Evolutionary conservation across 148 eudicot genomes (phyloP).

Genomic region (Camellia sinensis): DNA sequence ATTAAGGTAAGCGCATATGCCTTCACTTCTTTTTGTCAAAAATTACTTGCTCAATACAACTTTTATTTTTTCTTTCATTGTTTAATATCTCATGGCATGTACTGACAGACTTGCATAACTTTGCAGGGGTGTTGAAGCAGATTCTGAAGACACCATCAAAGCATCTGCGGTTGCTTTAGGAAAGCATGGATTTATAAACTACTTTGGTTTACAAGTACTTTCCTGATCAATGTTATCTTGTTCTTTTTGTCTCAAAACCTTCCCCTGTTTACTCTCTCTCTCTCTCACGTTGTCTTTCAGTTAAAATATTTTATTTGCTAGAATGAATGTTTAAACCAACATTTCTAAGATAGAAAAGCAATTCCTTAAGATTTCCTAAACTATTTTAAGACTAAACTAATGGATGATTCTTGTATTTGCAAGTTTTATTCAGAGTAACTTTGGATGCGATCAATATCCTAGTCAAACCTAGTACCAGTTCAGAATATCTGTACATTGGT

Average conservation of each 20-base stretch:
- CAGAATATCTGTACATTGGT: background rate
- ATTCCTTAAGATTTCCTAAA: background rate
- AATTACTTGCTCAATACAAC: background rate
- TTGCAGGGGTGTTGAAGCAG: slow-evolving; percentile 75
- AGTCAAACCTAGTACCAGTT: background rate
- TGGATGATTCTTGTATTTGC: background rate
- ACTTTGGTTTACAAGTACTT: slow-evolving; percentile 88
- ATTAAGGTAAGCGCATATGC: slow-evolving; percentile 46
- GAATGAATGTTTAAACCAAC: background rate
- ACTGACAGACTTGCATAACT: slow-evolving; percentile 21
- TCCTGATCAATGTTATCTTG: slow-evolving; percentile 9
- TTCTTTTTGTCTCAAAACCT: slow-evolving; percentile 7
- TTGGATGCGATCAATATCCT: background rate
- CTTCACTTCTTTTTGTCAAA: background rate
- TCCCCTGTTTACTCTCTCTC: background rate
- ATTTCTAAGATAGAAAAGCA: background rate
- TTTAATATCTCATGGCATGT: background rate
- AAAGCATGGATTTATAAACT: slow-evolving; percentile 79
- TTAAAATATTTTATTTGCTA: background rate
- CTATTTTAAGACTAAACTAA: background rate
- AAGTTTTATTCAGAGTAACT: background rate
- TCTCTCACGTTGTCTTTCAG: background rate
- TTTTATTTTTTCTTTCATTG: background rate
- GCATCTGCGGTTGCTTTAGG: slow-evolving; percentile 76
- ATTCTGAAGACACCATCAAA: slow-evolving; percentile 70